These are phyloP conservation scores for Trichosporon asahii DNA, from an alignment of 1,284 basidiomycete genomes.

Conservation along the genomic window DNA sequence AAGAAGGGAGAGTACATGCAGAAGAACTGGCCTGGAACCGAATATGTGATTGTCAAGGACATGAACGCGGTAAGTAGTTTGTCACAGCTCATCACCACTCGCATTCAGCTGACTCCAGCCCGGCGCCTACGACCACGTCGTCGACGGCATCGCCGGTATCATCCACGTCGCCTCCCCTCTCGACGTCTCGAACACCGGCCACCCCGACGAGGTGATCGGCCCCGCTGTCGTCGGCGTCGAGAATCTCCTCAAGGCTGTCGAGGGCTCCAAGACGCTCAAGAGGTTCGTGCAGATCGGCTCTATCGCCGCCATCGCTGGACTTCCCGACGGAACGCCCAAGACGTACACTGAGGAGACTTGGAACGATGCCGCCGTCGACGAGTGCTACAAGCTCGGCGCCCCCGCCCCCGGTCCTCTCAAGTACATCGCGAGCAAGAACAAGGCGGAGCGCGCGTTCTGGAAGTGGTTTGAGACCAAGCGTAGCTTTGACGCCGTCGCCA, in stretches of 20 bases:
- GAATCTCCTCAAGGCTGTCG: background rate
- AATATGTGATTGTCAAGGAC: constrained; percentile 58
- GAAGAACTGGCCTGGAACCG: constrained; percentile 47
- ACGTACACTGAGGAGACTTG: constrained; percentile 54
- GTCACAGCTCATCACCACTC: too few relatives aligned
- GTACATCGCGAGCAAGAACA: constrained; percentile 27
- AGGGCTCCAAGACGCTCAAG: background rate
- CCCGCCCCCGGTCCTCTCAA: background rate
- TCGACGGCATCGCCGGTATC: constrained; percentile 64
- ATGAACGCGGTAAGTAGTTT: constrained; percentile 56
- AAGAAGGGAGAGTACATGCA: constrained; percentile 56
- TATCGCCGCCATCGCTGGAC: background rate
- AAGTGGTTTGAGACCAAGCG: constrained; percentile 21
- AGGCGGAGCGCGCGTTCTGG: constrained; percentile 40
- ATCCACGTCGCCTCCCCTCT: constrained; percentile 32
- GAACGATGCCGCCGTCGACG: constrained; percentile 55
- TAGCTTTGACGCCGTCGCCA: constrained; percentile 18
- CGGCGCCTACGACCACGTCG: constrained; percentile 65
- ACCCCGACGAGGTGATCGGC: background rate
- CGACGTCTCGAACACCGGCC: constrained; percentile 11
- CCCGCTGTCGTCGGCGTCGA: constrained; percentile 11
- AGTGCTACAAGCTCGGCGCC: constrained; percentile 10
- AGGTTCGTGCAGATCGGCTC: constrained; percentile 16
- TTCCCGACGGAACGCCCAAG: constrained; percentile 3
- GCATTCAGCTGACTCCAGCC: constrained; percentile 48